Evolutionary conservation across 1,139 yeast species (phyloP), one percentile per base, ranked within the genome.

Genomic region (Saccharomyces hybrid): DNA sequence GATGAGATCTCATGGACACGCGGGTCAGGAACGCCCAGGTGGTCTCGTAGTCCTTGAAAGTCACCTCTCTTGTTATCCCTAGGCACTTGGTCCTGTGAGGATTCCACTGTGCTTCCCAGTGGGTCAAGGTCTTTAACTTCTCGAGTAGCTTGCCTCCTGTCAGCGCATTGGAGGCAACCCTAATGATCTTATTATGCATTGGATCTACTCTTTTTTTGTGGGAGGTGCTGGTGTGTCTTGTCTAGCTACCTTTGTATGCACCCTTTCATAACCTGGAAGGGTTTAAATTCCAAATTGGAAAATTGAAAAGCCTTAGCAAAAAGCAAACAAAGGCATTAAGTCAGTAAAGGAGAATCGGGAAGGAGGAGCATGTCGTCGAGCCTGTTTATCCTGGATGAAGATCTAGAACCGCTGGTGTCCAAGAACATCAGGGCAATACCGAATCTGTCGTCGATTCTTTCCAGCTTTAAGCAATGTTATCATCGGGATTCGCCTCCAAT

Each of bases 1-100:
- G 63, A 64, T 86, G 87, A 0, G 89, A 78, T 49, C 81, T 72
- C 71, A 80, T 71, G 1, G 90, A 82, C 1, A 87, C 79, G 54
- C 77, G 77, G 29, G 81, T 83, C 27, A 88, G 71, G 63, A 86
- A 86, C 4, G 77, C 71, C 88, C 90, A 84, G 0, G 91, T 83
- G 34, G 75, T 74, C 55, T 81, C 82, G 64, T 78, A 86, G 48
- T 76, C 75, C 53, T 71, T 73, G 61, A 86, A 77, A 47, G 66
- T 69, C 62, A 77, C 78, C 21, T 74, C 68, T 47, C 74, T 66
- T 3, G 60, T 52, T 4, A 78, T 51, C 7, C 53, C 57, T 11
- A 38, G 19, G 11, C 44, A 38, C 19, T 38, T 38, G 7, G 44
- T 38, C n/a, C 24, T 38, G n/a, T 9, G 9, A 38, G 24, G 24